Percentiles rank a stretch among this genome's conserved stretches.
These are phyloP conservation scores for Lojkania enalia DNA, from an alignment of 2,329 filamentous ascomycete species.

Conservation along the genomic window DNA sequence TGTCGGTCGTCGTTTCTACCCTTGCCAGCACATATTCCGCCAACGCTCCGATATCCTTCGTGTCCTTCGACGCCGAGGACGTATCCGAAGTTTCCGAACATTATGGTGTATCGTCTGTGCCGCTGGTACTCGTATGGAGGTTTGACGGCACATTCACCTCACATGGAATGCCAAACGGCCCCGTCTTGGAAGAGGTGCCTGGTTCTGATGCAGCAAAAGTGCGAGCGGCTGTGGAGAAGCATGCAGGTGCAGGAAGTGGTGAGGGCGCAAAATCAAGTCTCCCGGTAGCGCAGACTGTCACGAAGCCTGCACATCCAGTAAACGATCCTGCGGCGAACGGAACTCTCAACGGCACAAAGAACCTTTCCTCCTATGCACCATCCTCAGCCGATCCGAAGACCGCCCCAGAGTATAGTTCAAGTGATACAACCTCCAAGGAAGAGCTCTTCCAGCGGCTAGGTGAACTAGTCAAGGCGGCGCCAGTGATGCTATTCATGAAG, in stretches of 20 bases:
- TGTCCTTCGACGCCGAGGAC: slow-evolving; percentile 92
- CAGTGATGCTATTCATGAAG: slow-evolving; percentile 99
- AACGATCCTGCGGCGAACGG: not conserved
- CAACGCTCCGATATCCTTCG: slow-evolving; percentile 75
- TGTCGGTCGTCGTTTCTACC: slow-evolving; percentile 81
- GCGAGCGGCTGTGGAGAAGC: slow-evolving; percentile 79
- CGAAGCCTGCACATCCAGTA: slow-evolving; percentile 43
- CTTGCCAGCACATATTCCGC: slow-evolving; percentile 84
- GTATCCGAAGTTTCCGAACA: slow-evolving; percentile 87
- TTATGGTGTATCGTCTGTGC: slow-evolving; percentile 93
- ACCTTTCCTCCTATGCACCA: slow-evolving; percentile 53
- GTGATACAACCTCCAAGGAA: slow-evolving; percentile 63
- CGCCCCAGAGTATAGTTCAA: slow-evolving; percentile 52
- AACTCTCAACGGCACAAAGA: slow-evolving; percentile 28
- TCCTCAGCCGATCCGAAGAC: slow-evolving; percentile 47
- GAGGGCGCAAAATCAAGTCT: slow-evolving; percentile 42
- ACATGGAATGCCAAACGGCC: too few relatives aligned
- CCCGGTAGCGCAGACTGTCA: slow-evolving; percentile 49
- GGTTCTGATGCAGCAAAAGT: slow-evolving; percentile 89
- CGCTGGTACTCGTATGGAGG: slow-evolving; percentile 83
- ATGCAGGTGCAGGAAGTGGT: slow-evolving; percentile 61
- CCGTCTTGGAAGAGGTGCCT: slow-evolving; percentile 81
- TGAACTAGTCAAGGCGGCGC: slow-evolving; percentile 90
- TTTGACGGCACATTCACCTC: too few relatives aligned
- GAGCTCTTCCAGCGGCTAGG: slow-evolving; percentile 79